Conservation (phyloP, 208 protist species). For the Trypanosomatidae sp. region DNA sequence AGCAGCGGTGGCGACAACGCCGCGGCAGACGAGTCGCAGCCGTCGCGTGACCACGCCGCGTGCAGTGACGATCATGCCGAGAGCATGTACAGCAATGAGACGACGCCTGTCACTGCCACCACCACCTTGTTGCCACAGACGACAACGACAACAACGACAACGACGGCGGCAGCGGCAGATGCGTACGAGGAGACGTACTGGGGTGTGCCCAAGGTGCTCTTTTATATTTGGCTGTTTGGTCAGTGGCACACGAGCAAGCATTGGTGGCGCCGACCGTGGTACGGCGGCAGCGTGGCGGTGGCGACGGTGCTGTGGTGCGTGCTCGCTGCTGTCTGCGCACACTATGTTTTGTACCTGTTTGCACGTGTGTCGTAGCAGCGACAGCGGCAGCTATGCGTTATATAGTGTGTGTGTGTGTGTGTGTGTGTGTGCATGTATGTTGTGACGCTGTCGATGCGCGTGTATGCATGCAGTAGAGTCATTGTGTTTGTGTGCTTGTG, state of each 20-base stretch:
- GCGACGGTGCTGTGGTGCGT: slow-evolving; percentile 17
- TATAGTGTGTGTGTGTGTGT: too few species aligned
- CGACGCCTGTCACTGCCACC: too few species aligned
- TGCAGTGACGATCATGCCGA: background rate
- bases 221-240: slow-evolving; percentile 95
- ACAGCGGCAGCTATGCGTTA: too few species aligned
- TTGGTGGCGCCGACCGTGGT: slow-evolving; percentile 17
- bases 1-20: background rate
- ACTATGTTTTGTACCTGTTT: slow-evolving; percentile 89
- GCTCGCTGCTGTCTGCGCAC: slow-evolving; percentile 66
- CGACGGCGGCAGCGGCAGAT: background rate
- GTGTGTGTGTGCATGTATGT: too few species aligned
- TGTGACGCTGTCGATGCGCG: too few species aligned
- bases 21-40: background rate
- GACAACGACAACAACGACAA: background rate
- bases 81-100: background rate
- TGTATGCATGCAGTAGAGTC: too few species aligned
- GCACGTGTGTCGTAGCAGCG: too few species aligned
- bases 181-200: slow-evolving; percentile 41
- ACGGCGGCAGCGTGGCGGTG: slow-evolving; percentile 27
- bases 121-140: background rate
- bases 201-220: slow-evolving; percentile 93
- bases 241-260: slow-evolving; percentile 22
- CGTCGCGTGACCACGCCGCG: background rate
- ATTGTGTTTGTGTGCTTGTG: too few species aligned